Base-by-base conservation (phyloP, 1,284 basidiomycete species). In the Puccinia polysora region DNA sequence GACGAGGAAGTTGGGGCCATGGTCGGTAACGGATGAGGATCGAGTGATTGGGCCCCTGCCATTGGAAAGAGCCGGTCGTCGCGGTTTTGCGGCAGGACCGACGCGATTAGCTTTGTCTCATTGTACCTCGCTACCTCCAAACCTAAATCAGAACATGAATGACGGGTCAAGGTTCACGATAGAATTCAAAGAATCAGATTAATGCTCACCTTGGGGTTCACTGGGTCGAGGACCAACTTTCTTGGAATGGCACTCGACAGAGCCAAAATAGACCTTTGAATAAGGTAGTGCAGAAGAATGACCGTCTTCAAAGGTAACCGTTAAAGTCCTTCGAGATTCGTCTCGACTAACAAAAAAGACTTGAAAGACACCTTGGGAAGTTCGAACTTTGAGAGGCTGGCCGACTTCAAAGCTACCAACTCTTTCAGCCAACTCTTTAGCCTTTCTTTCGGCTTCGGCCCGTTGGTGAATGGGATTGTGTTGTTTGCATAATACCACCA, bases 401-500 rank as follows among this genome's bases (percentile, higher is more conserved):
- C 65, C 65, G 23, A 38, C n/a, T 8, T 15, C 20, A 32, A 68
- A 56, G 12, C 30, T 32, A 8, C 23, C 52, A 14, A 68, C 36
- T 36, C 58, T 68, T 3, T 58, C 53, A 8, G 53, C 53, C 28
- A 68, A 47, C 30, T 58, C 65, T 25, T 45, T 58, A n/a, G 65
- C 50, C 47, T 68, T 68, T 30, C 53, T 53, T 56, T 56, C 52
- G 14, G 65, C 65, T 40, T 58, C 52, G 38, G 43, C 38, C 20
- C 30, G n/a, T 38, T 58, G 65, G 47, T 68, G 58, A 20, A 38
- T 36, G 8, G 65, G 65, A 28, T 68, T 68, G 30, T 68, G 65
- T 47, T 68, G 65, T n/a, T 68, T 68, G 52, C 65, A 68, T 40
- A 56, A 34, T 18, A 68, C 43, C 18, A 68, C 53, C n/a, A 58